Evolutionary conservation across 305 asterid genomes (phyloP), one percentile per base, ranked within the genome.

Genomic region (Lippia alba): DNA sequence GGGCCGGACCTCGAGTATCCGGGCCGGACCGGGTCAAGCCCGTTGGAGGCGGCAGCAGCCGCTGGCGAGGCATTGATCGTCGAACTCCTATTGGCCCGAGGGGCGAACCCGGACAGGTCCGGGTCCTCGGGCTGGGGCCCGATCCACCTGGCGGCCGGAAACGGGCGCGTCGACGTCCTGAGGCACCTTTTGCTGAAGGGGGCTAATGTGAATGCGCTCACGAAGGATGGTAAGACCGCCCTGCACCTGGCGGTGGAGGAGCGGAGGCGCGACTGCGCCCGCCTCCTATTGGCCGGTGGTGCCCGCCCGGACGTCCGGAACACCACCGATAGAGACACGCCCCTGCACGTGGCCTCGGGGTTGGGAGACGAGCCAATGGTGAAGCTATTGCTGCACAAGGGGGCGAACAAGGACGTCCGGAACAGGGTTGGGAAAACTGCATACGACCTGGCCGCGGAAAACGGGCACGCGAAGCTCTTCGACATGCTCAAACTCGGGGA

Each of bases 371-470:
- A 87, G 75, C 85, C 82, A 24, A 83, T 85, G 88, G 89, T 87
- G 56, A 81, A 83, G 60, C 78, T 91, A 12, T 64, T 91, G 1
- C 87, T 91, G 8, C 89, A 82, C 18, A 89, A 85, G 46, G 96
- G 97, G 5, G 87, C 93, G 0, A 88, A 89, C 41, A 91, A 91
- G 50, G 86, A 89, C 4, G 67, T 89, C 3, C 60, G 95, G 59
- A 89, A 86, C 82, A 76, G 61, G 14, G 53, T 16, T 0, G 91
- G 96, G 0, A 86, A 80, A 48, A 89, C 93, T 0, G 89, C 93
- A 2, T 89, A 87, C 33, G 97, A 91, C 41, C 83, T 89, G 4
- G 97, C 96, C 1, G 97, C 90, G 0, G 96, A 91, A 67, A 76
- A 82, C 44, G 97, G 97, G 14, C 85, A 91, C 67, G 24, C 74